Conservation (phyloP, 2,329 filamentous ascomycete species). For the Aphanoascus verrucosus region DNA sequence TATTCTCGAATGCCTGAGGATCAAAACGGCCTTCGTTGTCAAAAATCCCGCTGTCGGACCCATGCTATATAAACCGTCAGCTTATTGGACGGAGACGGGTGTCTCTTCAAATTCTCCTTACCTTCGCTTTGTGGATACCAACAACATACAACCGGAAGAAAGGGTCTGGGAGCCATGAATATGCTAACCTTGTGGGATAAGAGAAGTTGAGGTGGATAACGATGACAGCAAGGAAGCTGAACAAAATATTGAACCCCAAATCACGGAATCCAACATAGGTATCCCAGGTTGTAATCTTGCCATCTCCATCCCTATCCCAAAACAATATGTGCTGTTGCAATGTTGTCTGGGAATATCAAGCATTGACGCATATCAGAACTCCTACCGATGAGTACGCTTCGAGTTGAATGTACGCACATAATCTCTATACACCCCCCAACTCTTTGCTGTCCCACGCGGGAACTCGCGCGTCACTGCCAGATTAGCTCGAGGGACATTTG, state of each 20-base stretch:
- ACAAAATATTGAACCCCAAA: slow-evolving; percentile 37
- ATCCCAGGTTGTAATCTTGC: slow-evolving; percentile 44
- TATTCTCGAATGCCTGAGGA: slow-evolving; percentile 43
- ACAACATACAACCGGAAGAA: slow-evolving; percentile 30
- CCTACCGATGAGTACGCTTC: background rate
- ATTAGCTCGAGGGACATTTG: background rate
- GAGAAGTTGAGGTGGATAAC: slow-evolving; percentile 43
- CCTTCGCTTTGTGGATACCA: slow-evolving; percentile 28
- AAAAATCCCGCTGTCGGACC: slow-evolving; percentile 39
- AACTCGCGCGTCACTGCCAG: slow-evolving; percentile 2
- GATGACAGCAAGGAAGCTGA: slow-evolving; percentile 36
- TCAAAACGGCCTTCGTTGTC: slow-evolving; percentile 42
- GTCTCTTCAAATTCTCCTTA: background rate
- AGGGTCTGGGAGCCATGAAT: slow-evolving; percentile 35
- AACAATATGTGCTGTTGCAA: slow-evolving; percentile 45
- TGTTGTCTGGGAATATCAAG: slow-evolving; percentile 20
- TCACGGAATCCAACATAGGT: slow-evolving; percentile 40
- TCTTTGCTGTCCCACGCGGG: background rate
- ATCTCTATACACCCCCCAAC: background rate
- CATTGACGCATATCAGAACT: slow-evolving; percentile 20
- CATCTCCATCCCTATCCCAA: slow-evolving; percentile 44
- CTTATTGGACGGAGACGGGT: background rate
- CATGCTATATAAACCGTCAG: slow-evolving; percentile 24
- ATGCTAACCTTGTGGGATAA: slow-evolving; percentile 35
- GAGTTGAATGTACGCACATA: background rate